These are phyloP conservation scores for Quercus aquifolioides DNA, from an alignment of 306 rosid species.

Conservation along the genomic window DNA sequence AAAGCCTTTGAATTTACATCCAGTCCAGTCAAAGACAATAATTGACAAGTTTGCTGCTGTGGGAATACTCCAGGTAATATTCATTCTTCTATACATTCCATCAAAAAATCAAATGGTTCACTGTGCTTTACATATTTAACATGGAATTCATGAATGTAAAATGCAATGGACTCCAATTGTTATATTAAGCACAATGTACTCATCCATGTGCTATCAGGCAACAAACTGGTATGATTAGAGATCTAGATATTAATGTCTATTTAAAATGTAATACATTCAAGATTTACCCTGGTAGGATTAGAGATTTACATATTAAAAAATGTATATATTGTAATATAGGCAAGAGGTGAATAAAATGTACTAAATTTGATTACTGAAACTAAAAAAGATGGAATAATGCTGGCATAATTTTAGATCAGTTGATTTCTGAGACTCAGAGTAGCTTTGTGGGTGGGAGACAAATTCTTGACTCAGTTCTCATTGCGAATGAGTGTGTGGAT, in stretches of 20 bases:
- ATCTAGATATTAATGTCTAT: not conserved
- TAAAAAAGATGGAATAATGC: no score
- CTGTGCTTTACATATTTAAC: not conserved
- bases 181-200: not conserved
- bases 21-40: slow-evolving; percentile 51
- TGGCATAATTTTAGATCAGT: no score
- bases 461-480: no score
- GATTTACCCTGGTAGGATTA: no score
- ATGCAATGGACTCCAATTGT: not conserved
- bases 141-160: not conserved
- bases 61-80: slow-evolving; percentile 79
- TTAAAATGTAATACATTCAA: not conserved
- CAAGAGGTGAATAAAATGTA: no score
- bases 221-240: not conserved
- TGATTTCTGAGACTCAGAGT: no score
- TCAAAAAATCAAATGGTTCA: not conserved
- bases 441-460: no score
- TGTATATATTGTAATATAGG: no score
- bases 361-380: no score
- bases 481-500: no score
- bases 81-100: not conserved
- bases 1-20: slow-evolving; percentile 53
- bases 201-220: not conserved
- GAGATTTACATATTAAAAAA: no score
- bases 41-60: slow-evolving; percentile 91